A percentile compares a stretch with the other conserved stretches of the same genome.
phyloP scores from a whole-genome alignment of 306 rosid species.

The Trichosanthes cucumerina region DNA sequence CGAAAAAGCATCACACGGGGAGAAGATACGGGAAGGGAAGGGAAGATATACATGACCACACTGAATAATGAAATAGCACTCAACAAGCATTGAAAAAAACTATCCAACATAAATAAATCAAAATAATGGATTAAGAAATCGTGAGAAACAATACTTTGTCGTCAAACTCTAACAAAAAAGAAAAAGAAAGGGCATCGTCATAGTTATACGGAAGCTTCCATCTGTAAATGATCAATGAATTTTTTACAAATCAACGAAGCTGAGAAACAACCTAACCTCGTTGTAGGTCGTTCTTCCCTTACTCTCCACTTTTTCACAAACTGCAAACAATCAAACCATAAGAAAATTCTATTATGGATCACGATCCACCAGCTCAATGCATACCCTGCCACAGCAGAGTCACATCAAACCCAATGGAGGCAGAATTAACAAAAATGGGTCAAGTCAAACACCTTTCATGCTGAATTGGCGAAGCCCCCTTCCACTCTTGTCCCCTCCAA shows the following conservation, averaged over 20 bases:
- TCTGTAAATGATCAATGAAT: not conserved
- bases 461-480: conserved; percentile 98
- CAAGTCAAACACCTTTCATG: conserved; percentile 69
- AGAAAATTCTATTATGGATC: not conserved
- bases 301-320: conserved; percentile 96
- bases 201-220: not conserved
- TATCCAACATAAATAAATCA: not conserved
- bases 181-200: not conserved
- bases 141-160: not conserved
- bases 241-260: conserved; percentile 1
- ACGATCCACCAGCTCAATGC: conserved; percentile 4
- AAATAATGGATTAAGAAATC: not conserved
- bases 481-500: conserved; percentile 90
- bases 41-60: too few species aligned
- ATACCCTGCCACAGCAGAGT: not conserved
- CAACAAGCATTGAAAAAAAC: not conserved
- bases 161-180: not conserved
- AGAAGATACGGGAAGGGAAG: too few species aligned
- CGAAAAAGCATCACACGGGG: too few species aligned
- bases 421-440: conserved; percentile 2
- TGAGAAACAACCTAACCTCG: conserved; percentile 48
- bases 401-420: not conserved
- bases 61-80: too few species aligned
- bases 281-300: conserved; percentile 93
- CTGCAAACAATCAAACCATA: conserved; percentile 28